Conservation (phyloP, 768 basidiomycete genomes). For the Leccinum fibrillosum region DNA sequence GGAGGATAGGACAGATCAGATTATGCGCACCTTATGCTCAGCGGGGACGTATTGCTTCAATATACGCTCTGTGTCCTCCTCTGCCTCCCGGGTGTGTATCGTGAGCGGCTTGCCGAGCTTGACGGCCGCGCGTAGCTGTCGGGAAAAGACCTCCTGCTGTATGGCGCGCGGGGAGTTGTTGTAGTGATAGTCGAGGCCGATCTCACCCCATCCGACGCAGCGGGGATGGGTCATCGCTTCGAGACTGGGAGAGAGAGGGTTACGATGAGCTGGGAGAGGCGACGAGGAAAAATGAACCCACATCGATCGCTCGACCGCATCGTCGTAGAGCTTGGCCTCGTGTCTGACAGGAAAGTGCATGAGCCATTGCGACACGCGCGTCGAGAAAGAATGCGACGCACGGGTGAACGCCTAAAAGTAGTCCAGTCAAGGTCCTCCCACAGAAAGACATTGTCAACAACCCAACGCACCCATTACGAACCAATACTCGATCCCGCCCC, state of each 20-base stretch:
- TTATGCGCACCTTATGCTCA: conserved; percentile 53
- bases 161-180: conserved; percentile 68
- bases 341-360: conserved; percentile 44
- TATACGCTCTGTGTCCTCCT: conserved; percentile 76
- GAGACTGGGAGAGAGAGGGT: conserved; percentile 38
- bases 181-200: conserved; percentile 85
- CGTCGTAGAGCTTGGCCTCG: conserved; percentile 65
- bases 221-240: conserved; percentile 77
- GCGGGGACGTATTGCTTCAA: conserved; percentile 72
- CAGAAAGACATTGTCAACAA: neutral
- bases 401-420: conserved; percentile 59
- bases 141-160: conserved; percentile 62
- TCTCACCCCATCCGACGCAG: conserved; percentile 88
- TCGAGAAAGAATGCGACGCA: conserved; percentile 31
- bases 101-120: conserved; percentile 72
- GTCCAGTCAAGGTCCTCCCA: neutral
- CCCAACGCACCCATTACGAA: conserved; percentile 68
- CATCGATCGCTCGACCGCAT: conserved; percentile 68
- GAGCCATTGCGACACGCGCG: neutral
- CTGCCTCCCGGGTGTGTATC: conserved; percentile 85
- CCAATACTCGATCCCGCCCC: conserved; percentile 75
- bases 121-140: conserved; percentile 70
- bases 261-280: neutral
- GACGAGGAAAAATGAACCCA: conserved; percentile 29
- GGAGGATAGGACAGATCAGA: neutral